Evolutionary conservation across 2,329 filamentous ascomycete genomes (phyloP).

Genomic region (Hymenoscyphus salicellus): DNA sequence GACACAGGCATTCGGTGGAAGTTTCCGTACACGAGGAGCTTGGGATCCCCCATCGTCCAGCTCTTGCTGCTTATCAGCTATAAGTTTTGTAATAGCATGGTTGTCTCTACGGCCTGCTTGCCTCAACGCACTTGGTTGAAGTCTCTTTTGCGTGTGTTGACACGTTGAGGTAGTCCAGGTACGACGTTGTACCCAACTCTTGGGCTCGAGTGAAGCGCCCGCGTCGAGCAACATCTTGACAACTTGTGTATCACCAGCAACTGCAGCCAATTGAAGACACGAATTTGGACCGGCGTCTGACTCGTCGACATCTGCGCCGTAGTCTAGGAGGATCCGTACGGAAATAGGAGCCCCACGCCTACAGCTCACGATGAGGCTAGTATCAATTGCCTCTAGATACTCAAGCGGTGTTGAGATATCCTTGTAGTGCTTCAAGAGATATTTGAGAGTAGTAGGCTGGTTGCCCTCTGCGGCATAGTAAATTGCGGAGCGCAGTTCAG

Average conservation of each 20-base stretch:
- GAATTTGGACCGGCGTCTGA: background rate
- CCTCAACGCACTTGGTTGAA: background rate
- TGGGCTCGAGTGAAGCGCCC: background rate
- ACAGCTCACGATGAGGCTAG: background rate
- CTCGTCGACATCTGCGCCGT: background rate
- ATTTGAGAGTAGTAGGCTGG: slow-evolving; percentile 1
- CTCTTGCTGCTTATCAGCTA: background rate
- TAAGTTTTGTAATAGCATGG: background rate
- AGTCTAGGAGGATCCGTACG: background rate
- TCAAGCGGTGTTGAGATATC: background rate
- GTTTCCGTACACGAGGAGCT: background rate
- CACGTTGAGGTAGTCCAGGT: background rate
- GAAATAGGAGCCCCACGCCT: background rate
- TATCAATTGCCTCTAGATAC: background rate
- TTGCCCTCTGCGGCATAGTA: background rate
- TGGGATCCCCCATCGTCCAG: background rate
- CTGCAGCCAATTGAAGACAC: background rate
- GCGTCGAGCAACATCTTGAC: slow-evolving; percentile 2
- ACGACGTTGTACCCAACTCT: background rate
- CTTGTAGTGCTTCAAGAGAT: background rate
- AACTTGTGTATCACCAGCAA: background rate
- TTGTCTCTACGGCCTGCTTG: background rate
- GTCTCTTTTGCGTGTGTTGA: background rate
- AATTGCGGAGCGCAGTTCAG: background rate
- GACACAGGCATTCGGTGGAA: background rate